Evolutionary conservation across 202 grass and related monocot genomes (phyloP).

Genomic region (Setaria viridis): DNA sequence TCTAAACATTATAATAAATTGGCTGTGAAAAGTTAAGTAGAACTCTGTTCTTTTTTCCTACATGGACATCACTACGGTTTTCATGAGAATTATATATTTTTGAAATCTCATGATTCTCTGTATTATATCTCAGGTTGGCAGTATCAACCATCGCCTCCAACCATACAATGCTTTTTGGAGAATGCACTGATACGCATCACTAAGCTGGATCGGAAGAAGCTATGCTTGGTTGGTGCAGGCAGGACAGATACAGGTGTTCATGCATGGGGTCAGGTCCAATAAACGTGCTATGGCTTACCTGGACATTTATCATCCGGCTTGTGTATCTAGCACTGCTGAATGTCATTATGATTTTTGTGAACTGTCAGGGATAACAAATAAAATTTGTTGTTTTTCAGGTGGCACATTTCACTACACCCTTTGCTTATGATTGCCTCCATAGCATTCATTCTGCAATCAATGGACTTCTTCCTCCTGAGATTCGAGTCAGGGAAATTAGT

Average conservation of each 20-base stretch:
- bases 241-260: constrained; percentile 98
- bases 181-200: constrained; percentile 75
- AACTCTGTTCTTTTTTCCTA: neutral
- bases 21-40: neutral
- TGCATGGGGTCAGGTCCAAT: constrained; percentile 96
- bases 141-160: constrained; percentile 88
- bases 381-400: constrained; percentile 65
- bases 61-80: constrained; percentile 7
- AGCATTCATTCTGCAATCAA: constrained; percentile 81
- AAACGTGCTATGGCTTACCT: constrained; percentile 48
- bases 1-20: neutral
- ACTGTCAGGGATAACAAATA: constrained; percentile 19
- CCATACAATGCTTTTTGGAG: constrained; percentile 86
- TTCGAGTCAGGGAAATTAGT: constrained; percentile 91
- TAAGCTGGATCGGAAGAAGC: constrained; percentile 76
- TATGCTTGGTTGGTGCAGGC: constrained; percentile 84
- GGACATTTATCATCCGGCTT: constrained; percentile 23
- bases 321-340: constrained; percentile 43
- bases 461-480: constrained; percentile 84
- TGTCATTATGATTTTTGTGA: neutral
- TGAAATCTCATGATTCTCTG: constrained; percentile 35
- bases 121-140: constrained; percentile 82
- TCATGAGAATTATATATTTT: constrained; percentile 8
- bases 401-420: constrained; percentile 88
- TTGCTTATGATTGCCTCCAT: constrained; percentile 69